Conservation (phyloP, 1,284 basidiomycete genomes). For the Microbotryomycetes sp. region DNA sequence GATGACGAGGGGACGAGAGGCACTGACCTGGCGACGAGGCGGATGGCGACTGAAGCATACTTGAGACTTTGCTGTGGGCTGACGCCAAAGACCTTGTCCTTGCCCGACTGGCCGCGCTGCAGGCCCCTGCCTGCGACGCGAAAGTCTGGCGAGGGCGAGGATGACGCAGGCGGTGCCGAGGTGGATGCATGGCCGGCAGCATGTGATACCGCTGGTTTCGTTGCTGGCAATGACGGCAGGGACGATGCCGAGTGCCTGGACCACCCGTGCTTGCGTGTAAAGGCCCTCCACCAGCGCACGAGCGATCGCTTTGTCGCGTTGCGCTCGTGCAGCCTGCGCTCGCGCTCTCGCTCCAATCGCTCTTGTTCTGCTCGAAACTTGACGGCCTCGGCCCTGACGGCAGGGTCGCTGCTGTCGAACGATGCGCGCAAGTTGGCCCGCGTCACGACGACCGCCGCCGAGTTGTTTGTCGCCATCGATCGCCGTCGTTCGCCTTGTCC, state of each 20-base stretch:
- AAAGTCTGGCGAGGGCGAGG: slow-evolving; percentile 1
- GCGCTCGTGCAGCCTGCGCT: background rate
- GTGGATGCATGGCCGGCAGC: background rate
- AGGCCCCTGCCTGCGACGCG: slow-evolving; percentile 11
- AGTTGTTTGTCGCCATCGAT: background rate
- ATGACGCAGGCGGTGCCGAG: background rate
- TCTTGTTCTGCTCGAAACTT: background rate
- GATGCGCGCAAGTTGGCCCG: background rate
- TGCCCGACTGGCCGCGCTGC: slow-evolving; percentile 11
- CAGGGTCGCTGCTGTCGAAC: background rate
- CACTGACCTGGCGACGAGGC: slow-evolving; percentile 64
- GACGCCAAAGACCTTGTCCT: slow-evolving; percentile 64
- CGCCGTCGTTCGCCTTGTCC: too few relatives aligned
- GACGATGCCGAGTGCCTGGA: background rate
- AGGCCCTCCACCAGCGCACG: slow-evolving; percentile 32
- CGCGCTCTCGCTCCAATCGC: slow-evolving; percentile 10
- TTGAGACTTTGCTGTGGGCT: slow-evolving; percentile 74
- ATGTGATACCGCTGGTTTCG: background rate
- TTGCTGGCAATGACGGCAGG: background rate
- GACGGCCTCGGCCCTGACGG: background rate
- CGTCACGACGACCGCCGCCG: background rate
- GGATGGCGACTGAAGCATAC: slow-evolving; percentile 88
- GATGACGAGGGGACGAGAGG: slow-evolving; percentile 8
- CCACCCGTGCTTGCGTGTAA: slow-evolving; percentile 16
- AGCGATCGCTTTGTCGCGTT: slow-evolving; percentile 24